phyloP scores from a whole-genome alignment of 768 basidiomycete species.

The Tephrocybe sp. region DNA sequence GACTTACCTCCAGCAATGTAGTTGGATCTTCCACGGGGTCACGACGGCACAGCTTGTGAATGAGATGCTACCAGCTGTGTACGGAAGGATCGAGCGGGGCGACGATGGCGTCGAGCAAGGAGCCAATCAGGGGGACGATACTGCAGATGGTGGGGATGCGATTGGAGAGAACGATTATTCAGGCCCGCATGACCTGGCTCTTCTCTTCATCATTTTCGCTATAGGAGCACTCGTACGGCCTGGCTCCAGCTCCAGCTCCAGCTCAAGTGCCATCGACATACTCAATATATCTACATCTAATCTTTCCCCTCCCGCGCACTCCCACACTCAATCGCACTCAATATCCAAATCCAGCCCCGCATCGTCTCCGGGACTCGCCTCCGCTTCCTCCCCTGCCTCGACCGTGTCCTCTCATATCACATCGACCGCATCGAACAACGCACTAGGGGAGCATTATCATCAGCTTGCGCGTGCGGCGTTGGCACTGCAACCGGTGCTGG shows the following conservation, averaged over 20 bases:
- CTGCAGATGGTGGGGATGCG: neutral
- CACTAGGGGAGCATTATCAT: constrained; percentile 62
- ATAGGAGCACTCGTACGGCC: constrained; percentile 49
- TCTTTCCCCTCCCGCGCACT: neutral
- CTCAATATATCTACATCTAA: neutral
- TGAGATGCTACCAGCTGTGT: constrained; percentile 42
- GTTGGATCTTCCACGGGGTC: constrained; percentile 54
- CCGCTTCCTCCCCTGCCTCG: neutral
- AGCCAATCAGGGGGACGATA: neutral
- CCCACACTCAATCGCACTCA: neutral
- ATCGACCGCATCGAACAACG: constrained; percentile 16
- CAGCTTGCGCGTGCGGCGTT: constrained; percentile 67
- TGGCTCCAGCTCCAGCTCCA: constrained; percentile 14
- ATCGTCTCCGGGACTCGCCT: no score
- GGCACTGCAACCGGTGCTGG: constrained; percentile 66
- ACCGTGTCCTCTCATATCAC: neutral
- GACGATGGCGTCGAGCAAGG: neutral
- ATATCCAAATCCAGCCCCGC: no score
- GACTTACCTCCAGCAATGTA: constrained; percentile 46
- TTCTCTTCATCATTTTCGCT: constrained; percentile 52
- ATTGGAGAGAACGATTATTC: constrained; percentile 33
- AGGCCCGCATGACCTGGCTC: constrained; percentile 47
- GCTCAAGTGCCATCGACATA: neutral
- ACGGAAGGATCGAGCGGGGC: constrained; percentile 22
- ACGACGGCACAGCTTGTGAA: constrained; percentile 43